Evolutionary conservation across 306 rosid species (phyloP), one percentile per base, ranked within the genome.

Genomic region (Quercus berberidifolia): DNA sequence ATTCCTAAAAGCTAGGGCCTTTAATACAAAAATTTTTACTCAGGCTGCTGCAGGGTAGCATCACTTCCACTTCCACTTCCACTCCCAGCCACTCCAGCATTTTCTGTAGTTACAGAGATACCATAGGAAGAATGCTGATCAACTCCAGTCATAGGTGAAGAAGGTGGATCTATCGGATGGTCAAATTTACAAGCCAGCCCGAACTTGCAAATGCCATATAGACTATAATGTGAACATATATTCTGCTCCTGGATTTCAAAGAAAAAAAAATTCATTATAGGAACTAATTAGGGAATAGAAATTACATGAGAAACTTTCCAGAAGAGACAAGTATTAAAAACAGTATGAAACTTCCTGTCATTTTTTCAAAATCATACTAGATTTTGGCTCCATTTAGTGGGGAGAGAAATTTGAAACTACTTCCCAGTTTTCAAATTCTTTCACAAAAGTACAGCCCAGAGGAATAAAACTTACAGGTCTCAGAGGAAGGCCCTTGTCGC

Each of bases 101-200:
- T 81, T 64, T 86, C 89, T 25, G 67, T 71, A 77, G 72, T 74
- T 71, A 74, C 85, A 21, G 83, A 74, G 84, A 82, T 79, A 71
- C 84, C 31, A 49, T 71, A 87, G 76, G 87, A 72, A 62, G 74
- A 78, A 82, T 82, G 90, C 35, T 82, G 89, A 46, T 87, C 92
- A 60, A 80, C 87, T 79, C 77, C 89, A 23, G 93, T 55, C 69
- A 79, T 75, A 60, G 83, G 64, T 56, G 86, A 63, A 54, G 93
- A 80, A 73, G 71, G 25, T 56, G 83, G 74, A 75, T 55, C 55
- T 70, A 76, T 69, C 0, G 94, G 90, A 69, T 95, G 99, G 82
- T 93, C 92, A 74, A 76, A 95, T 90, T 83, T 93, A 89, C 99
- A 95, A 26, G 94, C 89, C 31, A 98, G 96, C 77, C 99, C 98